Evolutionary conservation across 2,329 filamentous ascomycete genomes (phyloP).

Genomic region (Golovinomyces cichoracearum): DNA sequence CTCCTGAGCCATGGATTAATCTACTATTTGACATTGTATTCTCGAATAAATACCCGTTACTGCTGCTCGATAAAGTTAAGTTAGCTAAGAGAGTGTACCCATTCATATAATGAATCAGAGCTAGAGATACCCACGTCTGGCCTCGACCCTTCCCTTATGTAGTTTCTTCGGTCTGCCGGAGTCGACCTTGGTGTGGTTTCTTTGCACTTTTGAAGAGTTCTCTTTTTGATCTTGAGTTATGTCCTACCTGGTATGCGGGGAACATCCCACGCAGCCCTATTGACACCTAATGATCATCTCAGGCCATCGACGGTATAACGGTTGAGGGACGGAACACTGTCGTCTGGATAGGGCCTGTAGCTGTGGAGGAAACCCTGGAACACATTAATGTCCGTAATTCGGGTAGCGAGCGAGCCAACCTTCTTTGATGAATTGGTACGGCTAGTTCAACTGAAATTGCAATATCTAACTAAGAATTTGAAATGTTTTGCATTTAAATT

Average conservation of each 20-base stretch:
- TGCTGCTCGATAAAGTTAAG: too few relatives aligned
- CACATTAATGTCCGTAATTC: too few relatives aligned
- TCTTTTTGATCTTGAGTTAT: conserved; percentile 8
- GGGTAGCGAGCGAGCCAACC: too few relatives aligned
- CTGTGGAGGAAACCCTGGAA: not conserved
- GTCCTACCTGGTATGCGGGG: conserved; percentile 31
- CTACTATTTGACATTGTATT: conserved; percentile 1
- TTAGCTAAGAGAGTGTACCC: too few relatives aligned
- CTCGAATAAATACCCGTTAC: not conserved
- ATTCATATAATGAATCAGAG: too few relatives aligned
- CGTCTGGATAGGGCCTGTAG: not conserved
- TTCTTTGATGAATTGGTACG: too few relatives aligned
- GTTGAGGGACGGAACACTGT: not conserved
- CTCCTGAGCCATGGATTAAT: conserved; percentile 3
- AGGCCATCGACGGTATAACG: conserved; percentile 26
- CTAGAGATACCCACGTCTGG: not conserved
- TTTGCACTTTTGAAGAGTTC: not conserved
- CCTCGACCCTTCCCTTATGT: not conserved
- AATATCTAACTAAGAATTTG: too few relatives aligned
- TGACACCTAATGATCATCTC: conserved; percentile 27
- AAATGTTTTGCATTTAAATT: too few relatives aligned
- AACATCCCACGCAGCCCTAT: conserved; percentile 32
- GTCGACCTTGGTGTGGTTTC: not conserved
- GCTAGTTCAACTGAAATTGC: too few relatives aligned
- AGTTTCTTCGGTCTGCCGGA: not conserved